Conservation (phyloP, 345 rosid species). For the Gossypium stocksii region DNA sequence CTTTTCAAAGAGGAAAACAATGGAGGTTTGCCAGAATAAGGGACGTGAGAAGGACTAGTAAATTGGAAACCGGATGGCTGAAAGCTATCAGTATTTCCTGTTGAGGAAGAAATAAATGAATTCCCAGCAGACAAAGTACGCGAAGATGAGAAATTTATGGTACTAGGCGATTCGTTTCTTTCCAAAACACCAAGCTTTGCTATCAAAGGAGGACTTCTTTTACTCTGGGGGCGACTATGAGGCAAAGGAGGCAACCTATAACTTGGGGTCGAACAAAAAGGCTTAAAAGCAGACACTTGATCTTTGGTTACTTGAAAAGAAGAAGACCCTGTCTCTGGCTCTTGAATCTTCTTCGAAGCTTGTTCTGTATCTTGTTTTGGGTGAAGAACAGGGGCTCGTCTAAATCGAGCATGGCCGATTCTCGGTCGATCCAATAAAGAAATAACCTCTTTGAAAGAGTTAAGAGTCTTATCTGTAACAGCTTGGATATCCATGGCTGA, state of each 20-base stretch:
- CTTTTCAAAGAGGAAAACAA: slow-evolving; percentile 56
- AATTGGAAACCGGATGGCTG: slow-evolving; percentile 67
- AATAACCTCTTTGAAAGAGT: slow-evolving; percentile 65
- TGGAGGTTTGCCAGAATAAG: slow-evolving; percentile 72
- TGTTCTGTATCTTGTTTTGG: slow-evolving; percentile 9
- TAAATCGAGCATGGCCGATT: slow-evolving; percentile 88
- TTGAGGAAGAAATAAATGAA: slow-evolving; percentile 67
- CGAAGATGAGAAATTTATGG: slow-evolving; percentile 50
- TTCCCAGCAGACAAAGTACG: slow-evolving; percentile 47
- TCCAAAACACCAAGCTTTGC: slow-evolving; percentile 29
- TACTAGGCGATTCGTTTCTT: slow-evolving; percentile 34
- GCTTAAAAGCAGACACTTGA: slow-evolving; percentile 55
- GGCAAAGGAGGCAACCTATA: slow-evolving; percentile 78
- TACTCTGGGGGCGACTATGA: slow-evolving; percentile 29
- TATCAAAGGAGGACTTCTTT: slow-evolving; percentile 15
- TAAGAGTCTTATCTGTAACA: slow-evolving; percentile 68
- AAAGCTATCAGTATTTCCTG: slow-evolving; percentile 58
- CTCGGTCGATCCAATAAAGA: slow-evolving; percentile 62
- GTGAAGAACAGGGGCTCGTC: slow-evolving; percentile 43
- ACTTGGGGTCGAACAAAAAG: slow-evolving; percentile 63
- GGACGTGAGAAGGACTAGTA: slow-evolving; percentile 45
- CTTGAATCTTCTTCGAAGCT: slow-evolving; percentile 19
- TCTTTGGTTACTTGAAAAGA: slow-evolving; percentile 20
- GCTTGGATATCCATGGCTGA: slow-evolving; percentile 43
- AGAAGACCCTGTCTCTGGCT: slow-evolving; percentile 1